phyloP scores from a whole-genome alignment of 1,284 basidiomycete species.

The Puccinia coronata region DNA sequence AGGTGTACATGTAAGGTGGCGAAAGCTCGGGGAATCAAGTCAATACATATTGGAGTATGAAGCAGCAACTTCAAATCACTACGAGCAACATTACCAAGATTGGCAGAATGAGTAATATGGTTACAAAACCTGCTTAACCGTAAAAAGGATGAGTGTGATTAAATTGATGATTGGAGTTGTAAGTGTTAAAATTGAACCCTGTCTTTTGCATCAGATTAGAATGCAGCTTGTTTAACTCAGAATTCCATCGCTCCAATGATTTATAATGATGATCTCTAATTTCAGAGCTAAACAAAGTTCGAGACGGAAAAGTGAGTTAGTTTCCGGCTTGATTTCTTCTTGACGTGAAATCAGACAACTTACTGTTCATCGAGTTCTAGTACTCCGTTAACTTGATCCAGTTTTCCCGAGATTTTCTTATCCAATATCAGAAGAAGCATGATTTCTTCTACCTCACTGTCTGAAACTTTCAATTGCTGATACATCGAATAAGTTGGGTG shows the following conservation, averaged over 20 bases:
- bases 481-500: neutral
- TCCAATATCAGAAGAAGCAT: slow-evolving; percentile 91
- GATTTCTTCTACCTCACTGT: slow-evolving; percentile 85
- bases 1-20: too few relatives aligned
- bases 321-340: neutral
- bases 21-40: too few relatives aligned
- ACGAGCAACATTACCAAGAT: too few relatives aligned
- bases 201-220: slow-evolving; percentile 3
- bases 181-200: neutral
- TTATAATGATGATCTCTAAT: slow-evolving; percentile 20
- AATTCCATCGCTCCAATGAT: slow-evolving; percentile 20
- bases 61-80: too few relatives aligned
- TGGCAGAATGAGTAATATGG: too few relatives aligned
- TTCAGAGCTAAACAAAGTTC: neutral
- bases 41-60: too few relatives aligned
- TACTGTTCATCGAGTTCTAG: slow-evolving; percentile 73
- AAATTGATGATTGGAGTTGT: neutral
- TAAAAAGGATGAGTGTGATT: slow-evolving; percentile 2
- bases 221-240: slow-evolving; percentile 20
- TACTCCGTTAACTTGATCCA: slow-evolving; percentile 90
- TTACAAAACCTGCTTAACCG: too few relatives aligned
- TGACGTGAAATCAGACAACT: neutral
- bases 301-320: neutral
- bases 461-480: slow-evolving; percentile 89
- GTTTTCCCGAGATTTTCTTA: slow-evolving; percentile 88